Percentiles rank a stretch among this genome's conserved stretches.
Conservation (phyloP, 345 rosid species). For the Eucalyptus lansdowneana region DNA sequence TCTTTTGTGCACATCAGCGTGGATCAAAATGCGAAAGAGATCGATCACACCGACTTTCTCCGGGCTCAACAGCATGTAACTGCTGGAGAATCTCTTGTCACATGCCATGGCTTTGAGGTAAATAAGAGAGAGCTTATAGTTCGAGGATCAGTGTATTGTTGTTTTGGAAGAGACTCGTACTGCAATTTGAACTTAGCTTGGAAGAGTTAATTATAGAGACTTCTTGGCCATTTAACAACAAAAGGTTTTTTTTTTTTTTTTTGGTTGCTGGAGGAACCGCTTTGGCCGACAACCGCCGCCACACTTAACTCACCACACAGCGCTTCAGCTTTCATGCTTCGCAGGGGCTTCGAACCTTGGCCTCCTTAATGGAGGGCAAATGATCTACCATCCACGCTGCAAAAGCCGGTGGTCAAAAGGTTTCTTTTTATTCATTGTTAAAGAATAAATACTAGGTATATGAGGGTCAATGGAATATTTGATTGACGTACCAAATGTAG, state of each 20-base stretch:
- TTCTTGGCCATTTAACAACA: not conserved
- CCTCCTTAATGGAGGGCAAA: too few relatives aligned
- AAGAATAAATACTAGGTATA: not conserved
- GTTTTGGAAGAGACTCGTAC: not conserved
- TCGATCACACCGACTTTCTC: conserved; percentile 30
- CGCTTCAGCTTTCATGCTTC: too few relatives aligned
- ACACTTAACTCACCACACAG: too few relatives aligned
- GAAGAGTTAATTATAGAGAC: not conserved
- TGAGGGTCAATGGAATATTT: not conserved
- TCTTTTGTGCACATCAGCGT: conserved; percentile 14
- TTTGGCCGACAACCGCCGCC: too few relatives aligned
- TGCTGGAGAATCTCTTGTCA: conserved; percentile 17
- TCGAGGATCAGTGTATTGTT: not conserved
- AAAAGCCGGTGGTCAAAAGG: not conserved
- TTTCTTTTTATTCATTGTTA: not conserved
- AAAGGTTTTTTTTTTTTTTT: not conserved
- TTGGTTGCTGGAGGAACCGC: too few relatives aligned
- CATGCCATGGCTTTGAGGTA: not conserved
- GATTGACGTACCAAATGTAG: not conserved
- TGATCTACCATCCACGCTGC: too few relatives aligned
- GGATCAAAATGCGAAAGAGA: conserved; percentile 26
- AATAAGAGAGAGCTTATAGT: not conserved
- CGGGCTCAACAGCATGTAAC: conserved; percentile 34
- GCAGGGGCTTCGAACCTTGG: too few relatives aligned
- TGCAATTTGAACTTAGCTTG: not conserved